phyloP scores from a whole-genome alignment of 2,329 filamentous ascomycete species.

The Fusarium euwallaceae region DNA sequence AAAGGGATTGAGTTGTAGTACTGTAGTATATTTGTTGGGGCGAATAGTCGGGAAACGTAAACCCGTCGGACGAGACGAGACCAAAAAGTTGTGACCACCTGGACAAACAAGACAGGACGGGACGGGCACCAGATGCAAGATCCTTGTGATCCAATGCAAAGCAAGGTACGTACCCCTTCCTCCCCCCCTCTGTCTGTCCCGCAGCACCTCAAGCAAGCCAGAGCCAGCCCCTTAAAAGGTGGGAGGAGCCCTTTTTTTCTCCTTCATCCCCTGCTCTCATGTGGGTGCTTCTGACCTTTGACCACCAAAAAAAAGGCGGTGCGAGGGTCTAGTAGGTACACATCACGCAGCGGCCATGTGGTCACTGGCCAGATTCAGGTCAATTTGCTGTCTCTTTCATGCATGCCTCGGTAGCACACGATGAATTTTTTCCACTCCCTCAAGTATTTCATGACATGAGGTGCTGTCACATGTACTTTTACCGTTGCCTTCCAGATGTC shows the following conservation, averaged over 20 bases:
- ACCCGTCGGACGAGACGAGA: slow-evolving; percentile 27
- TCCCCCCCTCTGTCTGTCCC: not conserved
- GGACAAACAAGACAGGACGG: slow-evolving; percentile 33
- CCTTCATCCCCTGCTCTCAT: slow-evolving; percentile 28
- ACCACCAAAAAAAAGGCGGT: slow-evolving; percentile 2
- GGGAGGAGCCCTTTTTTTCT: not conserved
- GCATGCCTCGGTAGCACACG: not conserved
- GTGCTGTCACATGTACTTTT: not conserved
- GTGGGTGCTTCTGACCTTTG: not conserved
- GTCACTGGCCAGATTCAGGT: not conserved
- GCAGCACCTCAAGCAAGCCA: slow-evolving; percentile 7
- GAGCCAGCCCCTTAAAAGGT: slow-evolving; percentile 21
- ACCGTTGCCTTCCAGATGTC: not conserved
- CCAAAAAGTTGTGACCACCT: slow-evolving; percentile 45
- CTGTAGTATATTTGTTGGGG: slow-evolving; percentile 31
- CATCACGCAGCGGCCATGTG: slow-evolving; percentile 9
- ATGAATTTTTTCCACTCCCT: not conserved
- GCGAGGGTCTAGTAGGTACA: slow-evolving; percentile 2
- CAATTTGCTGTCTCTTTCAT: slow-evolving; percentile 1
- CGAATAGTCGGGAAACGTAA: slow-evolving; percentile 25
- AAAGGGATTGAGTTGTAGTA: not conserved
- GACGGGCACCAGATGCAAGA: slow-evolving; percentile 16
- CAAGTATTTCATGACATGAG: not conserved
- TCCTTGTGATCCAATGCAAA: slow-evolving; percentile 33
- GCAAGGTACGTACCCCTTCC: slow-evolving; percentile 32